Evolutionary conservation across 164 flowering plant species (phyloP), one percentile per base, ranked within the genome.

Genomic region (Chimonanthus salicifolius): DNA sequence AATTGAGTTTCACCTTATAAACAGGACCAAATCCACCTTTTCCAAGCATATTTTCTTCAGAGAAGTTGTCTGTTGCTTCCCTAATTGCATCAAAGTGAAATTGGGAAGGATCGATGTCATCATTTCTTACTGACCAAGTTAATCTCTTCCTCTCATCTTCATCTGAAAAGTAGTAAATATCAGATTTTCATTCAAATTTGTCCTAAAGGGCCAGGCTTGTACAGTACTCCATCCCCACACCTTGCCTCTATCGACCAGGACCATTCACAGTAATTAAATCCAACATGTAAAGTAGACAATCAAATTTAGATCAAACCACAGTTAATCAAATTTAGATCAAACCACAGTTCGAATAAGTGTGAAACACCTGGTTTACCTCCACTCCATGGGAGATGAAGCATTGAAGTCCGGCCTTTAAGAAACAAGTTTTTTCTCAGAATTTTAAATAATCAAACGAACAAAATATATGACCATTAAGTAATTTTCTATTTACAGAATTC

Each of bases 1-100:
- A 54, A n/a, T 10, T 54, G 13, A 16, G 11, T 54, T 13, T 13
- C n/a, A 63, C 66, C 66, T n/a, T 63, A 21, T 63, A 63, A n/a
- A 63, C 66, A n/a, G 66, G 66, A 63, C 66, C 66, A 63, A 63
- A 63, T 63, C 66, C 66, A 63, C 66, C 66, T 63, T 63, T 33
- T 63, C 66, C 66, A 63, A 63, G 66, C 66, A 16, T 63, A 33
- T 63, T 63, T 63, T 18, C 66, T 16, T 13, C 6, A n/a, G 66
- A 63, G 43, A 63, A 63, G 11, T 63, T 63, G 66, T 21, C 7
- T 5, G 66, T 63, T 4, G 66, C 66, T 63, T 7, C 45, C 44
- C 11, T 20, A 8, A 63, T 21, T 2, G 18, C 44, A 2, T 9
- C 11, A 21, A 63, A 63, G 66, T 63, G 9, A 21, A 63, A 63